Evolutionary conservation across 768 basidiomycete genomes (phyloP), one percentile per base, ranked within the genome.

Genomic region (Hypholoma sublateritium): DNA sequence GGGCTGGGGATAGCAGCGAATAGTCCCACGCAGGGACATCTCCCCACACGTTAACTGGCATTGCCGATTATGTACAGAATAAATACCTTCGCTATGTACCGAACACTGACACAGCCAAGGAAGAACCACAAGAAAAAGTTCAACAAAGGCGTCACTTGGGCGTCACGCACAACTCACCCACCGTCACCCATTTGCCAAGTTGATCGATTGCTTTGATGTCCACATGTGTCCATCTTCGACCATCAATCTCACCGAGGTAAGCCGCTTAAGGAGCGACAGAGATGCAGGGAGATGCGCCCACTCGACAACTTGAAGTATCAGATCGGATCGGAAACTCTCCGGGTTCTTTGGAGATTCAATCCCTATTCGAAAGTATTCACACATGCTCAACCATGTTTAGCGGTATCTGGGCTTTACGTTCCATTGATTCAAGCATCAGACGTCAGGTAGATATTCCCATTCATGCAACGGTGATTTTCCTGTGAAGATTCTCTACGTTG

Each of bases 401-500:
- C 52, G 25, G 22, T 45, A 19, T 44, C 42, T 53, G 53, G 32
- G 53, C 39, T 45, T 44, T 44, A 22, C 46, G 25, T 47, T 47
- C 34, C 19, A 53, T 53, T 53, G 53, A 53, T 35, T 53, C 28
- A 13, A 22, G 42, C 52, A 53, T 41, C 22, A 52, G 21, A 37
- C 43, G 44, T 53, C 41, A 43, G 51, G 25, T 24, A 43, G 25
- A 16, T 32, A 44, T 53, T 53, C 42, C 51, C 51, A 53, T 53
- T 35, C 28, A 43, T 45, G 19, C 25, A 47, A 22, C 25, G 43
- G 21, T n/a, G 43, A 44, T 53, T 44, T 53, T n/a, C 46, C 46
- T 47, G 46, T 11, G 34, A 17, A 32, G 43, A 53, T 53, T 32
- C 2, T n/a, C 6, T 32, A 35, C 32, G 42, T 34, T 45, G 53